Percentiles rank a stretch among this genome's conserved stretches.
Evolutionary conservation across 2,329 filamentous ascomycete genomes (phyloP).

Genomic region (Dothideomycetes sp.): DNA sequence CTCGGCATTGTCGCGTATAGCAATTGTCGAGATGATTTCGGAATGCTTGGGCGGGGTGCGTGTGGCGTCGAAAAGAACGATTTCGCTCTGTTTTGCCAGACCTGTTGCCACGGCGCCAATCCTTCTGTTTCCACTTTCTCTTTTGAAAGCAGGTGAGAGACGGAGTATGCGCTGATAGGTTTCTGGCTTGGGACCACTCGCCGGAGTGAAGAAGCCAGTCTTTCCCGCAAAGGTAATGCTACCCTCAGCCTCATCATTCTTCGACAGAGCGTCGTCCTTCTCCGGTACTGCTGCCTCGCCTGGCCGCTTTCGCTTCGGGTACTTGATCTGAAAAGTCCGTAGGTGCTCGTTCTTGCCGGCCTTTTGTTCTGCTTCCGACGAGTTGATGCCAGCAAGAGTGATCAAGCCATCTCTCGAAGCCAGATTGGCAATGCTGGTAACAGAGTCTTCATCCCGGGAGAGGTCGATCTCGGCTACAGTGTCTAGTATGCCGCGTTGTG

Average conservation of each 20-base stretch:
- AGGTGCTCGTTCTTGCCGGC: slow-evolving; percentile 77
- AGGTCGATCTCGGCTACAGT: slow-evolving; percentile 63
- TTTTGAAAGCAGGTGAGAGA: slow-evolving; percentile 43
- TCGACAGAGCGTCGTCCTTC: slow-evolving; percentile 21
- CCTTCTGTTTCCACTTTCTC: slow-evolving; percentile 42
- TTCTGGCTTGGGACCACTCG: slow-evolving; percentile 37
- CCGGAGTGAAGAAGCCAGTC: slow-evolving; percentile 38
- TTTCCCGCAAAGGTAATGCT: slow-evolving; percentile 38
- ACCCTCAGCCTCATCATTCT: slow-evolving; percentile 19
- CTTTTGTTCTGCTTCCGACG: slow-evolving; percentile 58
- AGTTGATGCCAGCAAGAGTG: slow-evolving; percentile 70
- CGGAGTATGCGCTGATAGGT: slow-evolving; percentile 49
- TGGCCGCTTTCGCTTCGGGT: slow-evolving; percentile 36
- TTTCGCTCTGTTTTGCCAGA: slow-evolving; percentile 59
- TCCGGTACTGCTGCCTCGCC: slow-evolving; percentile 23
- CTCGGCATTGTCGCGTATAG: slow-evolving; percentile 40
- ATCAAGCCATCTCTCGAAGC: slow-evolving; percentile 44
- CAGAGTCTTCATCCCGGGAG: slow-evolving; percentile 76
- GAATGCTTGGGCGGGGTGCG: slow-evolving; percentile 37
- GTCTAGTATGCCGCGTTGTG: slow-evolving; percentile 52
- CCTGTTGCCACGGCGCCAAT: slow-evolving; percentile 72
- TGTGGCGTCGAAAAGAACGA: slow-evolving; percentile 67
- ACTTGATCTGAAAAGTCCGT: slow-evolving; percentile 57
- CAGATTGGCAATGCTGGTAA: slow-evolving; percentile 68
- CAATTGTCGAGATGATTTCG: slow-evolving; percentile 45